Evolutionary conservation across 768 basidiomycete species (phyloP).

Genomic region (Trametes cingulata): DNA sequence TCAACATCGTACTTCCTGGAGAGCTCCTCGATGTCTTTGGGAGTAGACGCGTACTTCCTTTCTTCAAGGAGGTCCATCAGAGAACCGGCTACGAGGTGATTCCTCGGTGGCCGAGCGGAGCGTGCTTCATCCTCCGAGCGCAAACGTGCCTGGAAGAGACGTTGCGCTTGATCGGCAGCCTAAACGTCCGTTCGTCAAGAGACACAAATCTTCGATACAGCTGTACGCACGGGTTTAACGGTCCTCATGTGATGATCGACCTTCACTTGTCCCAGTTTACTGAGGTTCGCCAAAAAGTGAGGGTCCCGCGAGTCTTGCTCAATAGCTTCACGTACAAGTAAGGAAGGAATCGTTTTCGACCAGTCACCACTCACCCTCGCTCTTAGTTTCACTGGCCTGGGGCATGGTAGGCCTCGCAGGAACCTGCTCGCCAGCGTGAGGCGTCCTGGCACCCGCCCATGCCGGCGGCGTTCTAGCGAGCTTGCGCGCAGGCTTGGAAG

Average conservation of each 20-base stretch:
- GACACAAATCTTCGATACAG: not conserved
- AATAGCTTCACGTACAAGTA: slow-evolving; percentile 46
- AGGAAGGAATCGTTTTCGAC: not conserved
- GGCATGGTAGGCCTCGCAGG: slow-evolving; percentile 25
- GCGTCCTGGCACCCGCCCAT: slow-evolving; percentile 50
- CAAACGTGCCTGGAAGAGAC: slow-evolving; percentile 54
- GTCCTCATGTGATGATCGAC: slow-evolving; percentile 66
- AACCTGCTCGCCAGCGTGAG: slow-evolving; percentile 21
- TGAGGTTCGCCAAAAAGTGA: slow-evolving; percentile 67
- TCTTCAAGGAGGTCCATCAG: slow-evolving; percentile 63
- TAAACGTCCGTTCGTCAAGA: not conserved
- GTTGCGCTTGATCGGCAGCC: slow-evolving; percentile 37
- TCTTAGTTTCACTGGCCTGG: slow-evolving; percentile 52
- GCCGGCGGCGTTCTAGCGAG: slow-evolving; percentile 50
- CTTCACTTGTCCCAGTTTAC: slow-evolving; percentile 61
- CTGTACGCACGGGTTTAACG: slow-evolving; percentile 45
- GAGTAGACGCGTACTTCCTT: slow-evolving; percentile 49
- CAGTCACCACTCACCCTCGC: slow-evolving; percentile 40
- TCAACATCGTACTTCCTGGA: slow-evolving; percentile 60
- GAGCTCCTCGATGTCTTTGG: slow-evolving; percentile 48
- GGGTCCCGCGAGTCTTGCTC: slow-evolving; percentile 69
- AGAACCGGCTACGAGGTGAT: slow-evolving; percentile 54
- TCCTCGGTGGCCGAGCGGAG: slow-evolving; percentile 41
- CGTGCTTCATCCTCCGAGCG: slow-evolving; percentile 58
- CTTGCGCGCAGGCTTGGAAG: slow-evolving; percentile 61